Base-by-base conservation (phyloP, 108 stramenopile genomes). In the Cyclotella atomus region DNA sequence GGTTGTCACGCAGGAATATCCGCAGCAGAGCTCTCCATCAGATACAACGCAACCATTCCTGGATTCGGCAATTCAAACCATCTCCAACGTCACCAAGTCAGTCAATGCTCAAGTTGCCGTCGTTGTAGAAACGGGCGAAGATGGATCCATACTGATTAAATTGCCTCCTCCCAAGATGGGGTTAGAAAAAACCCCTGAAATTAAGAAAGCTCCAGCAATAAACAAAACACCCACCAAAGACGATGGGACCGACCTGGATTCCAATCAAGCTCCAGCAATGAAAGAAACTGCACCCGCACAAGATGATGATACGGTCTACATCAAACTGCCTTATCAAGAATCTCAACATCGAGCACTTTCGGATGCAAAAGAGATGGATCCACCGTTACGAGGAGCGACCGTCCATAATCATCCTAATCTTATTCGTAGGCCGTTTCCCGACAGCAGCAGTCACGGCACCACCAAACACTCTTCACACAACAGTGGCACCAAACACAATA, bases 101-200 rank as follows among this genome's bases (percentile, higher is more conserved):
- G 29, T 46, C n/a, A 32, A 12, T 2, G 29, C 29, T 12, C 53
- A 32, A 21, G 49, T 55, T 34, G 56, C 67, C 23, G 62, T 69
- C 3, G 57, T 80, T 61, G 72, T 80, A 29, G 20, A 64, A 56
- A 80, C 59, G 0, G 72, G 32, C 19, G 72, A 71, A 65, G 77
- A 80, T 41, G 79, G 79, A 15, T 60, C 79, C 12, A 24, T 80
- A 20, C 35, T 80, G 21, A 73, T 80, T n/a, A 73, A 80, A 64
- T 67, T 80, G 24, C 79, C 79, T 29, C 72, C 72, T 24, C 79
- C 79, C 36, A 73, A 64, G 25, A 66, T 79, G 78, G 10, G 60
- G 14, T 33, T 79, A 8, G 71, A 61, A 20, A 32, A 45, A 33
- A 38, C 62, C 10, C 10, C 12, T 23, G 34, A 32, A 49, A 59